Evolutionary conservation across 2,329 filamentous ascomycete species (phyloP), one percentile per base, ranked within the genome.

Genomic region (Arthrobotrys iridis): DNA sequence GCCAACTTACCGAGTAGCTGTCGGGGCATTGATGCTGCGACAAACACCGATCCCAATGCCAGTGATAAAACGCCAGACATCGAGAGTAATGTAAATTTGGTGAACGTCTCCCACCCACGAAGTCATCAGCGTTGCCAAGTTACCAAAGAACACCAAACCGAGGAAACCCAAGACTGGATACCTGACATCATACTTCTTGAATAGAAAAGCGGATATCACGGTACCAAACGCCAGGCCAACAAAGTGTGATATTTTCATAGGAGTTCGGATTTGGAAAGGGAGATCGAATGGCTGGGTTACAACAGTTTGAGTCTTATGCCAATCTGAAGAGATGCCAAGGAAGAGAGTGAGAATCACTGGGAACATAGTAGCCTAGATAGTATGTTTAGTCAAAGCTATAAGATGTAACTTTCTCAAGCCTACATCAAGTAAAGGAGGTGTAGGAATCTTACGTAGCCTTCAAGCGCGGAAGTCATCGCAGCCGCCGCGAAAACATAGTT

Each of bases 41-140:
- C 91, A 88, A 13, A 87, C 88, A n/a, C 88, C 88, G 33, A 90
- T 88, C 0, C 87, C 88, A 33, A 85, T 81, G 0, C 85, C 85
- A 40, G 85, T 83, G 20, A 85, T 77, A 40, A 84, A 80, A 68
- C 85, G 81, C 84, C 84, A 86, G 79, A 83, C 83, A 20, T 85
- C 80, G 30, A 86, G 76, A 83, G 84, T 84, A 0, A 80, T 82
- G 72, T 83, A 82, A 10, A 86, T 79, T n/a, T n/a, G n/a, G 40
- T 80, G 82, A 82, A 85, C 85, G 41, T 81, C 83, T n/a, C 71
- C n/a, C 79, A 79, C 1, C 85, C 85, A n/a, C n/a, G n/a, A n/a
- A 0, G 79, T 80, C 0, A 85, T 84, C 5, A 82, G 80, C 81
- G 84, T 83, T 3, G 84, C 84, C 8, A 86, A 78, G 0, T 84